A percentile compares a stretch with the other conserved stretches of the same genome.
phyloP scores from a whole-genome alignment of 805 yeast genomes.

The Spathaspora boniae region DNA sequence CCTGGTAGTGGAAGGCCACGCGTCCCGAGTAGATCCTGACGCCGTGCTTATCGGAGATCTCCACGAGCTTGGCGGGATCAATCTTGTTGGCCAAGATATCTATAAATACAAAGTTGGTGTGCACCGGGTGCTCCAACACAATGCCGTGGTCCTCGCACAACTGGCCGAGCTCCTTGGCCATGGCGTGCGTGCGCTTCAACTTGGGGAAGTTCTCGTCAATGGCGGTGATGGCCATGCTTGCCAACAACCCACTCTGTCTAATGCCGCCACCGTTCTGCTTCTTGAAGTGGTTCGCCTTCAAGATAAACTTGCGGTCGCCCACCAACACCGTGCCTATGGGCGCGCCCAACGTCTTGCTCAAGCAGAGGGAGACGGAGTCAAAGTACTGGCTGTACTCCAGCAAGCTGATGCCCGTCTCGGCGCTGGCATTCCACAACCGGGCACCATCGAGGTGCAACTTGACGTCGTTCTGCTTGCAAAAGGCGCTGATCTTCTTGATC shows the following conservation, averaged over 20 bases:
- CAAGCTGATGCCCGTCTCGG: slow-evolving; percentile 65
- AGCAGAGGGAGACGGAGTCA: slow-evolving; percentile 86
- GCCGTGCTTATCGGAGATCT: slow-evolving; percentile 54
- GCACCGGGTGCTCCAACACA: slow-evolving; percentile 66
- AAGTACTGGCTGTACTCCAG: slow-evolving; percentile 70
- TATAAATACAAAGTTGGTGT: slow-evolving; percentile 80
- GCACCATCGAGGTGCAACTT: slow-evolving; percentile 90
- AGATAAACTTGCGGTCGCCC: slow-evolving; percentile 55
- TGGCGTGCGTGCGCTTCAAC: slow-evolving; percentile 47
- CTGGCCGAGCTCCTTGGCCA: slow-evolving; percentile 50
- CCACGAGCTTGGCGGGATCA: slow-evolving; percentile 52
- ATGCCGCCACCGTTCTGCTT: slow-evolving; percentile 94
- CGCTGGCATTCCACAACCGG: slow-evolving; percentile 89
- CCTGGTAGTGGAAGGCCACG: slow-evolving; percentile 70
- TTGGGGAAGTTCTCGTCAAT: slow-evolving; percentile 68
- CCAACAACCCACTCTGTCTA: slow-evolving; percentile 79
- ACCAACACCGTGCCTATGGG: slow-evolving; percentile 90
- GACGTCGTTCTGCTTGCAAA: slow-evolving; percentile 59
- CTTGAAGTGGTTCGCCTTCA: slow-evolving; percentile 77
- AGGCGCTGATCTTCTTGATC: slow-evolving; percentile 62
- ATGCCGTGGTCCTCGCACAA: slow-evolving; percentile 54
- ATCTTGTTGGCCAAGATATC: slow-evolving; percentile 54
- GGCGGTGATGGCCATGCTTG: slow-evolving; percentile 78
- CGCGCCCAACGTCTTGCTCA: slow-evolving; percentile 89
- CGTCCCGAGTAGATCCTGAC: slow-evolving; percentile 70